Conservation (phyloP, 371 early-diverging fungal species). For the Choanephora cucurbitarum region DNA sequence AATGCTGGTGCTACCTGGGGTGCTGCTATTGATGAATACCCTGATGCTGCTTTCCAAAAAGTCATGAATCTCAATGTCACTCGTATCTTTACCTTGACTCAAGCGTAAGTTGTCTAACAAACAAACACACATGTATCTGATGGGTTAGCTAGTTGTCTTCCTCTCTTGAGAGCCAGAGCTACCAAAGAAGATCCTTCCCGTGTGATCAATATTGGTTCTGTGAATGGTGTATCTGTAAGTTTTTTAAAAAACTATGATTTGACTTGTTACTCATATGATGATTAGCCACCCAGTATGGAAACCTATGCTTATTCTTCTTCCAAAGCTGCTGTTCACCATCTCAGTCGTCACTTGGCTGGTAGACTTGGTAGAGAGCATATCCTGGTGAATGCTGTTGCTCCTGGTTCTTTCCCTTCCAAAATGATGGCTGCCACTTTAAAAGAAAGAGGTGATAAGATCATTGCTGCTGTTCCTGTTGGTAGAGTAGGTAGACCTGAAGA, state of each 20-base stretch:
- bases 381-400: constrained; percentile 89
- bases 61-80: constrained; percentile 89
- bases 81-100: constrained; percentile 82
- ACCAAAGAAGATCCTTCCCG: constrained; percentile 58
- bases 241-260: neutral
- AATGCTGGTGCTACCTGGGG: constrained; percentile 88
- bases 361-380: constrained; percentile 68
- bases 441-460: constrained; percentile 58
- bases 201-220: constrained; percentile 74
- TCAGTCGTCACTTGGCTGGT: constrained; percentile 70
- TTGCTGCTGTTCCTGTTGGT: constrained; percentile 64
- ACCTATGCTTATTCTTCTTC: constrained; percentile 79
- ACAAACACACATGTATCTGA: neutral
- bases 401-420: constrained; percentile 86
- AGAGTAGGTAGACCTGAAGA: constrained; percentile 85
- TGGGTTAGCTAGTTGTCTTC: constrained; percentile 54
- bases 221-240: constrained; percentile 66
- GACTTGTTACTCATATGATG: constrained; percentile 59
- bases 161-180: constrained; percentile 72
- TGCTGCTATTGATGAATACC: constrained; percentile 61
- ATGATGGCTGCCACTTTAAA: constrained; percentile 86
- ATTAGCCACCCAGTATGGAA: constrained; percentile 55
- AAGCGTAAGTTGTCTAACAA: constrained; percentile 55
- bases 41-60: constrained; percentile 74
- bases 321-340: constrained; percentile 81